These are phyloP conservation scores for Cladosporium velox DNA, from an alignment of 2,329 filamentous ascomycete genomes.

Conservation along the genomic window DNA sequence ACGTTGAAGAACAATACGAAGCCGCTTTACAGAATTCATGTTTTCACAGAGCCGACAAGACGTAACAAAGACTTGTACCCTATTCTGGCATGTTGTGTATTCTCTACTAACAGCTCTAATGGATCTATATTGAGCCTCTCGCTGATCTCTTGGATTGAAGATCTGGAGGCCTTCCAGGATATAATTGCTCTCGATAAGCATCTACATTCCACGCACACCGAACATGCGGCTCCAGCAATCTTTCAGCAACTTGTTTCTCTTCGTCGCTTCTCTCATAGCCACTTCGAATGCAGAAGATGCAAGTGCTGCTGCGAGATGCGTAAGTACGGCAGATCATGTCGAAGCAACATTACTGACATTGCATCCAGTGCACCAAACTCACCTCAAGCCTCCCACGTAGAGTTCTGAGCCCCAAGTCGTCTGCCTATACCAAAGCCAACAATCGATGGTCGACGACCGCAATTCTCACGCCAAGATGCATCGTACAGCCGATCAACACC, in stretches of 20 bases:
- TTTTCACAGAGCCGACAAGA: neutral
- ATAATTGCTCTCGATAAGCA: neutral
- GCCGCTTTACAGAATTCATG: neutral
- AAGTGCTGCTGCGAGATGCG: neutral
- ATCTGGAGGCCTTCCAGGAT: neutral
- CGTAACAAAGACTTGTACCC: neutral
- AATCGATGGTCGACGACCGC: conserved; percentile 13
- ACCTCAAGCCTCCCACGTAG: neutral
- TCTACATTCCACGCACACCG: neutral
- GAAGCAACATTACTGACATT: neutral
- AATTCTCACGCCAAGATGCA: conserved; percentile 6
- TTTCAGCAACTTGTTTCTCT: neutral
- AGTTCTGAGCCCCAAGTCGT: neutral
- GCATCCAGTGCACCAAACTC: conserved; percentile 5
- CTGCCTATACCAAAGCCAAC: conserved; percentile 1
- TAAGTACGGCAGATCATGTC: neutral
- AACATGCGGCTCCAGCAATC: neutral
- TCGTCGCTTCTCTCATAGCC: neutral
- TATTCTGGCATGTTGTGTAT: neutral
- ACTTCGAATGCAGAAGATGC: neutral
- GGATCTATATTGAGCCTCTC: neutral
- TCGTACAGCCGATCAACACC: conserved; percentile 7
- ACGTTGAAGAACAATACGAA: neutral
- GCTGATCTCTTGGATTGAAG: neutral
- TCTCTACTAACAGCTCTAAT: neutral